Evolutionary conservation across 2,329 filamentous ascomycete genomes (phyloP), one percentile per base, ranked within the genome.

Genomic region (Fusarium acutatum): DNA sequence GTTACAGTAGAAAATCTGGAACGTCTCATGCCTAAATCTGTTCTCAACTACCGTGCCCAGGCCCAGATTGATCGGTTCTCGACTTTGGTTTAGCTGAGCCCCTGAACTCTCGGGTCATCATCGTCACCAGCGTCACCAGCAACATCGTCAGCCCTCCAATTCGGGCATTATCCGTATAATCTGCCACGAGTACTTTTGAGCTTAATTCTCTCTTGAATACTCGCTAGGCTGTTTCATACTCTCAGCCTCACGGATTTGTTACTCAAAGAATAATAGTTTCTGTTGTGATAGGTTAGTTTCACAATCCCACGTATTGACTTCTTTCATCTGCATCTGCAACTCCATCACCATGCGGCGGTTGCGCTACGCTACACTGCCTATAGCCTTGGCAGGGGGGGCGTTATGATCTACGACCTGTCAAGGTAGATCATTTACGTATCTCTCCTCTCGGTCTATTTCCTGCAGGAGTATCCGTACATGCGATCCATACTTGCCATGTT

Each of bases 101-200:
- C 63, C 68, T 67, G 58, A 68, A 38, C 67, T 67, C 30, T 52
- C 56, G 26, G 50, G 46, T 49, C 59, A 69, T 69, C 50, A 43
- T 54, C 66, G 40, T 52, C 52, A 46, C 46, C 59, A 66, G 40
- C 70, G 60, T 32, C 57, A 66, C 20, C 60, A 52, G 37, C 61
- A 35, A 14, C 59, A 72, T 50, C 69, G 43, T 20, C 54, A 67
- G 32, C 63, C 60, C 63, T 73, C 64, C 59, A 65, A 52, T 54
- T 77, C 75, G 75, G 75, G 41, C 75, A 69, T 56, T 62, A 75
- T 77, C 75, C 75, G 73, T 65, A 60, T 68, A 57, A 54, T 35
- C 47, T 35, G 37, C 41, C 37, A 46, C 43, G 24, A 58, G 34
- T 26, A 35, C 58, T 20, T 30, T 24, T 41, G 47, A 38, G 40